These are phyloP conservation scores for Ballota nigra DNA, from an alignment of 257 asterid genomes.

Conservation along the genomic window DNA sequence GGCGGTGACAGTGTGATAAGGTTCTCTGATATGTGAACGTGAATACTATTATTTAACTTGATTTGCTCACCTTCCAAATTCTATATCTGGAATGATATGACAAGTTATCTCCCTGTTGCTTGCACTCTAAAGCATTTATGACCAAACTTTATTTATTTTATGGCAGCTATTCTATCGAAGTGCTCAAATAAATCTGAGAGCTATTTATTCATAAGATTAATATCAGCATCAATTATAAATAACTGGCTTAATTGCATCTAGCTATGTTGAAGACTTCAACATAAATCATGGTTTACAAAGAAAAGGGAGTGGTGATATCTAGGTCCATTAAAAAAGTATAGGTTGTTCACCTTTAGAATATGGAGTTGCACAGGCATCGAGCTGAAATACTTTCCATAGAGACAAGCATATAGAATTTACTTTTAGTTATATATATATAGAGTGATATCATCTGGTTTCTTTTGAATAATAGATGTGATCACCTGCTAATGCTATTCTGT, in stretches of 20 bases:
- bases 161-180: neutral
- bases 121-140: neutral
- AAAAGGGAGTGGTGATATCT: too few species aligned
- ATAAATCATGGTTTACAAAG: neutral
- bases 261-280: neutral
- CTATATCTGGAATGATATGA: neutral
- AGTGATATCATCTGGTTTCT: conserved; percentile 4
- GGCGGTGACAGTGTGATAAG: conserved; percentile 96
- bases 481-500: neutral
- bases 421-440: neutral
- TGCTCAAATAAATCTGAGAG: conserved; percentile 9
- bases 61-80: conserved; percentile 4
- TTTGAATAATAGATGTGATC: conserved; percentile 2
- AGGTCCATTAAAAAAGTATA: too few species aligned
- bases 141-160: neutral
- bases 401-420: neutral
- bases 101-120: conserved; percentile 7
- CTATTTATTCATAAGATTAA: conserved; percentile 5
- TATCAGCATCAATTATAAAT: neutral
- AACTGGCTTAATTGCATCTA: neutral
- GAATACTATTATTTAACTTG: conserved; percentile 8
- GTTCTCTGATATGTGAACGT: conserved; percentile 34
- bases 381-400: neutral
- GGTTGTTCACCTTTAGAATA: too few species aligned
- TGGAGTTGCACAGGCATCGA: neutral